These are phyloP conservation scores for Secale cereale DNA, from an alignment of 176 grass and related monocot genomes.

Conservation along the genomic window DNA sequence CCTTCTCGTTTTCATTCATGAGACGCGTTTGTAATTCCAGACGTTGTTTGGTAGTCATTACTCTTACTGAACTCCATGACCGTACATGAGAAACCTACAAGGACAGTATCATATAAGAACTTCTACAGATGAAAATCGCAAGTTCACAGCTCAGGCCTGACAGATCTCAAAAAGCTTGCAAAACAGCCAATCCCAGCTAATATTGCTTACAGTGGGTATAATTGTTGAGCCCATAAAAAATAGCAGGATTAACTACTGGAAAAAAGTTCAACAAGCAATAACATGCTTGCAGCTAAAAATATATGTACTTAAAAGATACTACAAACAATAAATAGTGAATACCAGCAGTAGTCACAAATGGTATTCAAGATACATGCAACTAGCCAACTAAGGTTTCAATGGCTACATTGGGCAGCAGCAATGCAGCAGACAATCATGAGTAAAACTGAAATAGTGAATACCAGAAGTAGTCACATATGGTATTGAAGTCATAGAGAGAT, in stretches of 20 bases:
- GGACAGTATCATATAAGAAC: neutral
- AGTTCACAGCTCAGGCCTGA: neutral
- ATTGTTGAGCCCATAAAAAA: neutral
- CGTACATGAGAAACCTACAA: constrained; percentile 63
- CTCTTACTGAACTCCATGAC: constrained; percentile 77
- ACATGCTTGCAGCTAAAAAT: neutral
- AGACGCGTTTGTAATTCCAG: constrained; percentile 57
- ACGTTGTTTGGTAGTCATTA: constrained; percentile 81
- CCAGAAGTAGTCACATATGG: neutral
- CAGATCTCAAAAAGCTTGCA: neutral
- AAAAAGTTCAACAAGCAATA: neutral
- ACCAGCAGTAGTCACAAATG: neutral
- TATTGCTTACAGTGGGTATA: neutral
- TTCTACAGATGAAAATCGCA: neutral
- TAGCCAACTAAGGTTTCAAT: neutral
- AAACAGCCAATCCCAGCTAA: neutral
- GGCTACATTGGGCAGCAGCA: neutral
- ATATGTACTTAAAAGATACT: neutral
- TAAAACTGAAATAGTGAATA: neutral
- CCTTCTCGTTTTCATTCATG: constrained; percentile 37
- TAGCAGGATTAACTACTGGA: neutral
- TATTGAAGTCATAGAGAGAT: neutral
- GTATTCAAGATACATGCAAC: neutral
- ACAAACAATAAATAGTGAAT: constrained; percentile 3
- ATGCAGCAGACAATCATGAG: neutral